Evolutionary conservation across 2,329 filamentous ascomycete species (phyloP).

Genomic region (Dactylonectria estremocensis): DNA sequence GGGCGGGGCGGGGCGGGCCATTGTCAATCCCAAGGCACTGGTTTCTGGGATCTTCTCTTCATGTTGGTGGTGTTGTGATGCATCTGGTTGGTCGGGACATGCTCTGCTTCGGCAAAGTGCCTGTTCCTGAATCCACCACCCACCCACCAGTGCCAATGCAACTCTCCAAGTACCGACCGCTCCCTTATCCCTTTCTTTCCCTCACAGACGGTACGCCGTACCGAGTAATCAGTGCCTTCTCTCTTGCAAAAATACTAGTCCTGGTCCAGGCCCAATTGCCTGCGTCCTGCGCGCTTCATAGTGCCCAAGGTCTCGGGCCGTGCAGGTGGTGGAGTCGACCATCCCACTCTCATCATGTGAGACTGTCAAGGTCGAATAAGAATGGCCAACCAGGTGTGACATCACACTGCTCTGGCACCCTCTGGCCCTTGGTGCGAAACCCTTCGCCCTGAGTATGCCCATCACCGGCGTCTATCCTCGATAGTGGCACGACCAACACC

Average conservation of each 20-base stretch:
- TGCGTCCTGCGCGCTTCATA: conserved; percentile 6
- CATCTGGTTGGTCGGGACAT: conserved; percentile 8
- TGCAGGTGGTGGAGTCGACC: conserved; percentile 19
- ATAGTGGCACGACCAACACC: conserved; percentile 26
- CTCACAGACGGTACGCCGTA: not conserved
- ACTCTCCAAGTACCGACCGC: conserved; percentile 9
- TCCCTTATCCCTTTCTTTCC: conserved; percentile 5
- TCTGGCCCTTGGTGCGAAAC: conserved; percentile 1
- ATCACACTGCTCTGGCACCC: conserved; percentile 17
- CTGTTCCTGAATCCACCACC: conserved; percentile 30
- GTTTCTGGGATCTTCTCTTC: conserved; percentile 6
- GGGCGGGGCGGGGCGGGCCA: conserved; percentile 5
- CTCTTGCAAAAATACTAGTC: conserved; percentile 12
- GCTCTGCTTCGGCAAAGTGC: not conserved
- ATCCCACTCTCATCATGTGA: conserved; percentile 26
- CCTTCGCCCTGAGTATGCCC: conserved; percentile 18
- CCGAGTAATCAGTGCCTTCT: not conserved
- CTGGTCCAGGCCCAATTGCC: conserved; percentile 14
- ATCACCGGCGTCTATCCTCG: conserved; percentile 27
- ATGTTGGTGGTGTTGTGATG: not conserved
- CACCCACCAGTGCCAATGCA: conserved; percentile 5
- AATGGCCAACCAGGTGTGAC: conserved; percentile 21
- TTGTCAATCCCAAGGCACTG: conserved; percentile 20
- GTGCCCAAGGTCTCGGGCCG: conserved; percentile 16
- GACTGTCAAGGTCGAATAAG: conserved; percentile 24